Percentiles rank a stretch among this genome's conserved stretches.
Conservation (phyloP, 768 basidiomycete genomes). For the Tylopilus plumbeoviolaceoides region DNA sequence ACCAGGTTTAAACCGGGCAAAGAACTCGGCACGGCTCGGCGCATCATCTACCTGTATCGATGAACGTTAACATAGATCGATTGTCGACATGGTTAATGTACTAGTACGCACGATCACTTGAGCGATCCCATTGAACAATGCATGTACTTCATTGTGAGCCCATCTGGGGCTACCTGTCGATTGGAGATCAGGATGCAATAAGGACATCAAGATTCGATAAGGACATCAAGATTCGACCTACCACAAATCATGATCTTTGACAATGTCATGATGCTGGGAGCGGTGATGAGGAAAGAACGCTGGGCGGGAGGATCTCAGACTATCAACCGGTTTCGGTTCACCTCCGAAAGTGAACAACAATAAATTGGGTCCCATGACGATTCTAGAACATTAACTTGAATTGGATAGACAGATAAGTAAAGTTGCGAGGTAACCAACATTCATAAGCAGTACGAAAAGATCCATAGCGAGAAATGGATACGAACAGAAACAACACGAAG, state of each 20-base stretch:
- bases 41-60: slow-evolving; percentile 34
- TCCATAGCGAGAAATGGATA: neutral
- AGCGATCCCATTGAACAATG: slow-evolving; percentile 60
- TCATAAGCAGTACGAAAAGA: neutral
- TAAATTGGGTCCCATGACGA: neutral
- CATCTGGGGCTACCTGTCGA: slow-evolving; percentile 60
- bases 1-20: slow-evolving; percentile 37
- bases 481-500: neutral
- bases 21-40: slow-evolving; percentile 42
- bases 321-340: neutral
- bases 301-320: neutral
- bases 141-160: slow-evolving; percentile 67
- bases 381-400: neutral
- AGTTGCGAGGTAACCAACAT: no score
- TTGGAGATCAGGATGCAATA: neutral
- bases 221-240: neutral
- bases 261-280: neutral
- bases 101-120: slow-evolving; percentile 75
- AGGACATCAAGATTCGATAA: neutral
- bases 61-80: neutral
- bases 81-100: neutral
- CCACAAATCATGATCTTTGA: slow-evolving; percentile 31
- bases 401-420: neutral
- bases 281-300: neutral
- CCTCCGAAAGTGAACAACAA: neutral